These are phyloP conservation scores for Rhizophagus sp. DNA, from an alignment of 192 early-diverging fungal genomes.

Conservation along the genomic window DNA sequence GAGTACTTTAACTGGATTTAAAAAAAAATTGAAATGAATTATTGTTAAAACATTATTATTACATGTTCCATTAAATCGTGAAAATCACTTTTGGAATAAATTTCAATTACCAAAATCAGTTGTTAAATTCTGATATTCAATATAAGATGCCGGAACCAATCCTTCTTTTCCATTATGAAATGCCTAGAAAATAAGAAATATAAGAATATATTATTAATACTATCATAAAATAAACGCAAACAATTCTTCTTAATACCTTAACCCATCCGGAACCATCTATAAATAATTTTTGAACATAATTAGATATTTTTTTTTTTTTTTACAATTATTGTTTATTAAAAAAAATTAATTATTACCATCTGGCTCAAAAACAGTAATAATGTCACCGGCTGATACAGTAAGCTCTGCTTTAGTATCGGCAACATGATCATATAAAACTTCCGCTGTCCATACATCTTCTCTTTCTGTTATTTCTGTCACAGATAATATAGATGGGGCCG, in stretches of 20 bases:
- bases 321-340: no score
- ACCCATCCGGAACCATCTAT: conserved; percentile 64
- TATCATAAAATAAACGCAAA: neutral
- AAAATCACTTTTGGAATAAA: neutral
- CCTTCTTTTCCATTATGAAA: conserved; percentile 34
- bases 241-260: conserved; percentile 38
- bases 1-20: conserved; percentile 42
- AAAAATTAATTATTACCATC: conserved; percentile 44
- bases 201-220: neutral
- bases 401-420: conserved; percentile 57
- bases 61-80: neutral
- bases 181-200: conserved; percentile 16
- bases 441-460: conserved; percentile 31
- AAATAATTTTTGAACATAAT: neutral
- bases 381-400: conserved; percentile 55
- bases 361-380: conserved; percentile 52
- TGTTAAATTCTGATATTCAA: conserved; percentile 30
- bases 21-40: neutral
- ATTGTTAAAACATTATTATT: no score
- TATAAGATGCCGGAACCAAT: conserved; percentile 55
- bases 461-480: conserved; percentile 1
- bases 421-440: conserved; percentile 64
- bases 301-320: neutral
- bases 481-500: conserved; percentile 20
- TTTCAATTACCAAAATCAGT: conserved; percentile 13